Conservation (phyloP, 2,329 filamentous ascomycete genomes). For the Geosmithia putterillii region DNA sequence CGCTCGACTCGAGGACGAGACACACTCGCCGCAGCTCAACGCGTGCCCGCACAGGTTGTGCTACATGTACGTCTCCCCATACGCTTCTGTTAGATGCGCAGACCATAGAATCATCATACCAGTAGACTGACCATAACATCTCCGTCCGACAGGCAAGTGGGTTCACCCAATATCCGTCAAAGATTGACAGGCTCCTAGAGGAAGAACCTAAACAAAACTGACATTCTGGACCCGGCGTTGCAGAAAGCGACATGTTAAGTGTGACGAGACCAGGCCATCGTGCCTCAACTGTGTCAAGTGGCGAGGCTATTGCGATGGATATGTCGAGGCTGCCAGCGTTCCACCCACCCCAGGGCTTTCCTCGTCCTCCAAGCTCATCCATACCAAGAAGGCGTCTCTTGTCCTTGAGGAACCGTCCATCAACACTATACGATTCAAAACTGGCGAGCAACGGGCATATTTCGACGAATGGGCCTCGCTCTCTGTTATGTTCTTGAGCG, state of each 20-base stretch:
- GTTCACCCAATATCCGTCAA: neutral
- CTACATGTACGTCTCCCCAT: slow-evolving; percentile 17
- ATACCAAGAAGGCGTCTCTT: slow-evolving; percentile 15
- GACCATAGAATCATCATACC: neutral
- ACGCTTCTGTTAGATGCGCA: neutral
- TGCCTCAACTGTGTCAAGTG: slow-evolving; percentile 28
- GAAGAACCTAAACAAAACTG: neutral
- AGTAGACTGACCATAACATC: neutral
- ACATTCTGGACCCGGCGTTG: neutral
- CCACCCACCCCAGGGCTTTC: slow-evolving; percentile 1
- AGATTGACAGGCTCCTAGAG: neutral
- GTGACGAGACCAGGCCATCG: slow-evolving; percentile 26
- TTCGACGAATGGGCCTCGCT: slow-evolving; percentile 24
- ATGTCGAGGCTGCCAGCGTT: slow-evolving; percentile 9
- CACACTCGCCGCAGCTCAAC: slow-evolving; percentile 24
- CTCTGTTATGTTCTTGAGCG: slow-evolving; percentile 21
- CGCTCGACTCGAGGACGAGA: slow-evolving; percentile 21
- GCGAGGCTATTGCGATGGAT: slow-evolving; percentile 25
- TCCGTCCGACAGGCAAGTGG: slow-evolving; percentile 7
- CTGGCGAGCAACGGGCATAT: slow-evolving; percentile 19
- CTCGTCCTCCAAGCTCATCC: slow-evolving; percentile 13
- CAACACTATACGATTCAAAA: slow-evolving; percentile 20
- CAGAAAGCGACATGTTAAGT: slow-evolving; percentile 29
- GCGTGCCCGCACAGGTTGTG: slow-evolving; percentile 23
- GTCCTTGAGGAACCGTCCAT: slow-evolving; percentile 18